Percentiles rank a stretch among this genome's conserved stretches.
Conservation (phyloP, 192 early-diverging fungal species). For the Coemansia erecta region DNA sequence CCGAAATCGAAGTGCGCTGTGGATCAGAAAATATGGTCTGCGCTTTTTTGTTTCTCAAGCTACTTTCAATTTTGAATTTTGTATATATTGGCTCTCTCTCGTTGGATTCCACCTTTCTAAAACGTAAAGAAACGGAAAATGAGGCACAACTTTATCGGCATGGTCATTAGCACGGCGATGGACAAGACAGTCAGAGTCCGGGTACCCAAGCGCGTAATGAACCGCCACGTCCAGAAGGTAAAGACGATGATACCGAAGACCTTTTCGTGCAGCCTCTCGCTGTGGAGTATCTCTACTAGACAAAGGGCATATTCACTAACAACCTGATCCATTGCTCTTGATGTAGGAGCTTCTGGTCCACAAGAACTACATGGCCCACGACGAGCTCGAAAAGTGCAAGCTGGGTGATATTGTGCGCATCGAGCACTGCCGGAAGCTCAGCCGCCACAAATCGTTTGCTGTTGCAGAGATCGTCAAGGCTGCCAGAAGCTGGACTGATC, state of each 20-base stretch:
- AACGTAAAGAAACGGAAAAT: slow-evolving; percentile 48
- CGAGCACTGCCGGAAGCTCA: slow-evolving; percentile 82
- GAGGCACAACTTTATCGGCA: slow-evolving; percentile 79
- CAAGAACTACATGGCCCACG: slow-evolving; percentile 88
- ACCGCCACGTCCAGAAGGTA: slow-evolving; percentile 87
- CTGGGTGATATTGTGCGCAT: slow-evolving; percentile 91
- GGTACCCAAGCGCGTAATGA: slow-evolving; percentile 71
- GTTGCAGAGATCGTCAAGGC: slow-evolving; percentile 78
- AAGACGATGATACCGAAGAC: background rate
- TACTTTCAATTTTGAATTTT: background rate
- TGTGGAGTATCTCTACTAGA: background rate
- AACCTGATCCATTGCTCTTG: no score
- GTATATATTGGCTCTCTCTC: background rate
- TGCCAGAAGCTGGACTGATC: slow-evolving; percentile 50
- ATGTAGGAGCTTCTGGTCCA: slow-evolving; percentile 72
- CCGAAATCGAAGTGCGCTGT: background rate
- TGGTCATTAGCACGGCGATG: slow-evolving; percentile 86
- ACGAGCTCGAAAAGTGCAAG: slow-evolving; percentile 74
- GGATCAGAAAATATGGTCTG: background rate
- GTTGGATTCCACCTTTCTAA: background rate
- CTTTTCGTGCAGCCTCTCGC: background rate
- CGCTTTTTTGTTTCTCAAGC: background rate
- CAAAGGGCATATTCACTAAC: background rate
- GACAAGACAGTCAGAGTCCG: slow-evolving; percentile 89
- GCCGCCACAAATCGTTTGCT: slow-evolving; percentile 83